Conservation (phyloP, 139 green algal genomes). For the Picochlorum costavermella region DNA sequence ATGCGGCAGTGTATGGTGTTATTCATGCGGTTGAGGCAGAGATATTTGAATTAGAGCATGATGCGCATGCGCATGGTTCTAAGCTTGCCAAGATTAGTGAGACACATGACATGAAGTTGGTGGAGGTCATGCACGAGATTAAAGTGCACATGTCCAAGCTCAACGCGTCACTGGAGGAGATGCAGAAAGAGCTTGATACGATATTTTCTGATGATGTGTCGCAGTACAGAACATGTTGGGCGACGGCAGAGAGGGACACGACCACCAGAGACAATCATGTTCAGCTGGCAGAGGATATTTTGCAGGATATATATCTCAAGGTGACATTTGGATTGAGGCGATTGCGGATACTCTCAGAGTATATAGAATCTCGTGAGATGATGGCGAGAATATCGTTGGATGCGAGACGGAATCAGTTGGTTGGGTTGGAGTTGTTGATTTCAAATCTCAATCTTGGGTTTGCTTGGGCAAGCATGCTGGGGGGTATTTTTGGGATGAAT, state of each 20-base stretch:
- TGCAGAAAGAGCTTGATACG: no score
- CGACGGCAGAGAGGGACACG: background rate
- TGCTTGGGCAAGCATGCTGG: conserved; percentile 1
- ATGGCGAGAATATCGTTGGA: conserved; percentile 34
- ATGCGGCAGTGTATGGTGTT: no score
- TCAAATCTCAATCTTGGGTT: conserved; percentile 22
- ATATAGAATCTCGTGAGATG: conserved; percentile 25
- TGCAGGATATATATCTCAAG: background rate
- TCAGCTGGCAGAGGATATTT: conserved; percentile 4
- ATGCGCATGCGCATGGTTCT: no score
- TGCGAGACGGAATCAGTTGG: conserved; percentile 35
- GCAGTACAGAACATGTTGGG: no score
- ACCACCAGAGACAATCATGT: background rate
- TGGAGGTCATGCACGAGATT: no score
- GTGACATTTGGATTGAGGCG: conserved; percentile 16
- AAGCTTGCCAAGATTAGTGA: no score
- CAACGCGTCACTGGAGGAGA: no score
- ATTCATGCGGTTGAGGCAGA: no score
- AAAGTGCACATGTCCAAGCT: no score
- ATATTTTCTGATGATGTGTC: no score
- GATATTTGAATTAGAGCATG: no score
- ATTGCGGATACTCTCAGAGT: conserved; percentile 20
- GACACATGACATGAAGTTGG: no score
- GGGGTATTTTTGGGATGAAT: conserved; percentile 33
- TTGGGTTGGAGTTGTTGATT: conserved; percentile 35